Conservation (phyloP, 305 asterid species). For the Nicotiana rustica region DNA sequence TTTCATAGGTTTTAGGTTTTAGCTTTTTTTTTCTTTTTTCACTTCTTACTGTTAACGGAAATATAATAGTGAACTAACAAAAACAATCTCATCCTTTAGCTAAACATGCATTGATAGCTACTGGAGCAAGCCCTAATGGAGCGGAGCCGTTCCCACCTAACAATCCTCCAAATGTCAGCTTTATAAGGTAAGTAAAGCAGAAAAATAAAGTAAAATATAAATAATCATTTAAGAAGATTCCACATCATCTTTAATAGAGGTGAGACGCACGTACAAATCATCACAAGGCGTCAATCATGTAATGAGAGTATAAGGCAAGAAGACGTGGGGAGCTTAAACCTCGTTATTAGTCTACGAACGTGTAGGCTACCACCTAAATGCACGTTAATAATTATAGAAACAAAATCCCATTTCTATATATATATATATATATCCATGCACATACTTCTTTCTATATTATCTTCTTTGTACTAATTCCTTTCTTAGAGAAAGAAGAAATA, state of each 20-base stretch:
- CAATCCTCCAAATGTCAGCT: constrained; percentile 22
- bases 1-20: too few relatives aligned
- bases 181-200: neutral
- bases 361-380: constrained; percentile 68
- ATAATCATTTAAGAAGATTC: neutral
- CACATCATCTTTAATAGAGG: neutral
- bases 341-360: constrained; percentile 52
- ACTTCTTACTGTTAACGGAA: too few relatives aligned
- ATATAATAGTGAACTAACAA: too few relatives aligned
- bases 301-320: constrained; percentile 28
- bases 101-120: too few relatives aligned
- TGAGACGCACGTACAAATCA: constrained; percentile 27
- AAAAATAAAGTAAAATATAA: neutral
- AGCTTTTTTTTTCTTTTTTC: too few relatives aligned
- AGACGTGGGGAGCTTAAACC: constrained; percentile 79
- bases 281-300: constrained; percentile 14
- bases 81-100: too few relatives aligned
- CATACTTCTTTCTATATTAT: neutral
- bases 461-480: constrained; percentile 20
- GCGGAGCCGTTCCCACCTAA: neutral
- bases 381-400: constrained; percentile 37
- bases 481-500: too few relatives aligned
- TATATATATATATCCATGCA: constrained; percentile 28
- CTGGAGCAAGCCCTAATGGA: too few relatives aligned
- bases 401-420: constrained; percentile 32